Evolutionary conservation across 306 rosid genomes (phyloP), one percentile per base, ranked within the genome.

Genomic region (Medicago arabica): DNA sequence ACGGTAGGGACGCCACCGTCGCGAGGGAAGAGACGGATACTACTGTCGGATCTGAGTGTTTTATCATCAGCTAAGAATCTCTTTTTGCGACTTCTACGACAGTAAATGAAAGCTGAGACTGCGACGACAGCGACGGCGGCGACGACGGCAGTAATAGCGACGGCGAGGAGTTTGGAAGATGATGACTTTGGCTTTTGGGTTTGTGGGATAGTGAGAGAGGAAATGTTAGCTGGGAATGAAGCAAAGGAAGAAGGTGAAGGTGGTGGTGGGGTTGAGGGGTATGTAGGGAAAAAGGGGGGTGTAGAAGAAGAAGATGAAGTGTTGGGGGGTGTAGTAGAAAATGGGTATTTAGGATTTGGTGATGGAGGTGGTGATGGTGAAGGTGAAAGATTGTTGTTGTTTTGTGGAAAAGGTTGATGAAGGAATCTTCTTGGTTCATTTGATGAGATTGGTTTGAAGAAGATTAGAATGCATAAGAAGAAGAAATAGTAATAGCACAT

Each of bases 141-240:
- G 53, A 77, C 8, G 3, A 87, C 89, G 15, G 93, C 83, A 12
- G 88, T 64, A 77, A 89, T 67, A 28, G 90, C 69, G 47, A 86
- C 60, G 3, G 82, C 85, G 36, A 85, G 47, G 62, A 89, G 81
- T 41, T 86, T 87, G 17, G 67, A 40, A n/a, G 96, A 80, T 5
- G 78, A 67, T 12, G 86, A 76, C 23, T 75, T 76, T 57, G 85
- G 4, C 1, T 78, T 60, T 4, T 86, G 65, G 17, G 91, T 1
- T 12, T 80, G 85, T 13, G 99, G 99, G 51, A 92, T 67, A 18
- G 87, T 89, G 19, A 95, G 92, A 14, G 97, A 90, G 61, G 99
- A 92, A 41, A 95, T 92, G 64, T 95, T 95, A 2, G 97, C 97
- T 3, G 98, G 98, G 82, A 91, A 94, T 21, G 98, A 83, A 9